Percentiles rank a stretch among this genome's conserved stretches.
Conservation (phyloP, 148 eudicot genomes). For the Silene conica region DNA sequence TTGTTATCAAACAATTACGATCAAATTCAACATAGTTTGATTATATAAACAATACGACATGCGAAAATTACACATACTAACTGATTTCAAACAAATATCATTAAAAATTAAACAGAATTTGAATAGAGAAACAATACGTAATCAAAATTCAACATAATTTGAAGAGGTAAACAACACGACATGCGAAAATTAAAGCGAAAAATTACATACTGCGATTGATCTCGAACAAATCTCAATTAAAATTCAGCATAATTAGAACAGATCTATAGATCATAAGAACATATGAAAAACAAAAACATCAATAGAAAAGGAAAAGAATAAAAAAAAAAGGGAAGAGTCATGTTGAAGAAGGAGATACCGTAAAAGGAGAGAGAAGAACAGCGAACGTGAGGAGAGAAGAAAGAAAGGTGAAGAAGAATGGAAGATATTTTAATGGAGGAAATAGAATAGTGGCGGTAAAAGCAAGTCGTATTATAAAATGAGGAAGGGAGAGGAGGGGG, state of each 20-base stretch:
- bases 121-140: no score
- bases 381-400: background rate
- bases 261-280: constrained; percentile 8
- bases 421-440: background rate
- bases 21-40: no score
- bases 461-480: background rate
- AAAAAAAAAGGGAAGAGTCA: background rate
- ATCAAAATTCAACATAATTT: no score
- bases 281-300: no score
- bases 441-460: constrained; percentile 18
- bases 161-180: background rate
- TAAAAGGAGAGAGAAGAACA: constrained; percentile 14
- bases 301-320: background rate
- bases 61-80: background rate
- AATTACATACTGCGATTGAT: no score
- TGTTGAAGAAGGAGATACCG: constrained; percentile 12
- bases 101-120: no score
- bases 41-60: no score
- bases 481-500: background rate
- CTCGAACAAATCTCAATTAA: background rate
- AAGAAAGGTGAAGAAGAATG: background rate
- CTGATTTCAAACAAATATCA: background rate
- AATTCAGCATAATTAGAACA: background rate
- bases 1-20: no score
- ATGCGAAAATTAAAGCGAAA: background rate